Evolutionary conservation across 1,139 yeast genomes (phyloP).

Genomic region (Hyphopichia fennica): DNA sequence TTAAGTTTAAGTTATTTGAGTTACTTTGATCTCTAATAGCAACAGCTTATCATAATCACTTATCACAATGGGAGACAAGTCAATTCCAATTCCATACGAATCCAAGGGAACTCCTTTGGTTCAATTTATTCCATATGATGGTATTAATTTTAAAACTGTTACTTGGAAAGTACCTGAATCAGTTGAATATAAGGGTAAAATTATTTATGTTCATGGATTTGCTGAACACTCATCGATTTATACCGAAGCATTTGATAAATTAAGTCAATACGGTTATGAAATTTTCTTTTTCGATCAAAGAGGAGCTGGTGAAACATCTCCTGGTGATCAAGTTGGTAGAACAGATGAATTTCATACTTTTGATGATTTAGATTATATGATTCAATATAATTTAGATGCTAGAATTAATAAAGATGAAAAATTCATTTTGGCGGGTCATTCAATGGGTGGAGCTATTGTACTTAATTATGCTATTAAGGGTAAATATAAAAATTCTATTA

Average conservation of each 20-base stretch:
- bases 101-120: conserved; percentile 31
- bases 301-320: conserved; percentile 81
- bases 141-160: conserved; percentile 40
- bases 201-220: conserved; percentile 79
- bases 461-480: conserved; percentile 77
- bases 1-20: too few relatives aligned
- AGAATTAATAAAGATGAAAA: conserved; percentile 32
- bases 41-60: too few relatives aligned
- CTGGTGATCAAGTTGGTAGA: conserved; percentile 57
- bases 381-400: conserved; percentile 34
- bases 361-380: conserved; percentile 68
- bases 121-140: conserved; percentile 32
- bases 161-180: conserved; percentile 40
- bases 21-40: too few relatives aligned
- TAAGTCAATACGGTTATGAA: conserved; percentile 67
- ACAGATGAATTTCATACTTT: conserved; percentile 66
- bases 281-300: conserved; percentile 81
- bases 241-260: conserved; percentile 56
- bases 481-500: conserved; percentile 49
- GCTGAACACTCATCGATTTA: conserved; percentile 63
- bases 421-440: conserved; percentile 73
- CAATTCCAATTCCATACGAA: conserved; percentile 32
- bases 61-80: conserved; percentile 6
- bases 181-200: conserved; percentile 48
- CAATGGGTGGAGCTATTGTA: conserved; percentile 94